A percentile compares a stretch with the other conserved stretches of the same genome.
These are phyloP conservation scores for Candida endomychidarum DNA, from an alignment of 805 yeast species.

Conservation along the genomic window DNA sequence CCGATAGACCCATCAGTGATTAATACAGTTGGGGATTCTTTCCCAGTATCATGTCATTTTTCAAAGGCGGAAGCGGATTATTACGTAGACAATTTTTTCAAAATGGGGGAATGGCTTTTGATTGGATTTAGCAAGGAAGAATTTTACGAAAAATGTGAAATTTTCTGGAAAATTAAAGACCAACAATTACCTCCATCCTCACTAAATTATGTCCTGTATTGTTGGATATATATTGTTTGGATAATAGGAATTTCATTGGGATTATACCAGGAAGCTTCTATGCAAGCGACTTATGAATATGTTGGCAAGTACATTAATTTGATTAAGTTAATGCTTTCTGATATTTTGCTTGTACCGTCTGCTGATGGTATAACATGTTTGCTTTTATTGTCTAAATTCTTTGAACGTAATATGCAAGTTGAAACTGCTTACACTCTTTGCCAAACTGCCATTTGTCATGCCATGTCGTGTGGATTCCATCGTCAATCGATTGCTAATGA, in stretches of 20 bases:
- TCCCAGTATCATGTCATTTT: conserved; percentile 11
- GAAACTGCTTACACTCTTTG: conserved; percentile 12
- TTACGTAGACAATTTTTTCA: conserved; percentile 7
- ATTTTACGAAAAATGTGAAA: conserved; percentile 5
- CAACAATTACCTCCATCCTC: conserved; percentile 3
- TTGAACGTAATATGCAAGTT: conserved; percentile 14
- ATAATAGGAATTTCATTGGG: conserved; percentile 13
- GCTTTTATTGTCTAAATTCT: conserved; percentile 9
- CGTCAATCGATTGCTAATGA: conserved; percentile 10
- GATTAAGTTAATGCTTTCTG: conserved; percentile 12
- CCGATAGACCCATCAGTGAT: conserved; percentile 9
- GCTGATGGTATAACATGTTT: conserved; percentile 11
- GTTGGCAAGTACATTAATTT: conserved; percentile 11
- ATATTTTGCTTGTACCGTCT: conserved; percentile 12
- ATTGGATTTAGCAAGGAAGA: conserved; percentile 6
- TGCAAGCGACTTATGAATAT: conserved; percentile 12
- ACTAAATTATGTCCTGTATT: conserved; percentile 9
- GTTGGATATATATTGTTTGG: conserved; percentile 12
- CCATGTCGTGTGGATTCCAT: conserved; percentile 13
- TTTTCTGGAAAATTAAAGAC: conserved; percentile 9
- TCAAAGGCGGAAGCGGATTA: conserved; percentile 10
- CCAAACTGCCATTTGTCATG: conserved; percentile 13
- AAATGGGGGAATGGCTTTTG: neutral
- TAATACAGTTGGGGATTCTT: neutral
- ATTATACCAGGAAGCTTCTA: conserved; percentile 9